Conservation (phyloP, 2,329 filamentous ascomycete species). For the Nemania sp. region DNA sequence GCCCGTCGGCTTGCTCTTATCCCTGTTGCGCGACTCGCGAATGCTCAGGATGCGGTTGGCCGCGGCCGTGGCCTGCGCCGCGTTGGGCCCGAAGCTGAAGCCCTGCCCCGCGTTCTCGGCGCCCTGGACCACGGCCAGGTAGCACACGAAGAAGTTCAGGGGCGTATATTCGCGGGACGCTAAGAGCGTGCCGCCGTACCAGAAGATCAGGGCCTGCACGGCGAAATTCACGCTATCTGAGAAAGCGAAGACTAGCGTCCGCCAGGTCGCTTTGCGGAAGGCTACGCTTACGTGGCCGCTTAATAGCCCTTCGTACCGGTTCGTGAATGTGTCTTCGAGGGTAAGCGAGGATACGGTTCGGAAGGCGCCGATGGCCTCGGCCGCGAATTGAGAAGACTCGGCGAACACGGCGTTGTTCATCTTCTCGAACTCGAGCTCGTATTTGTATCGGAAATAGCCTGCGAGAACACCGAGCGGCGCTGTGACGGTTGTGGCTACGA, state of each 20-base stretch:
- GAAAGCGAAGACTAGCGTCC: conserved; percentile 68
- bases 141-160: conserved; percentile 58
- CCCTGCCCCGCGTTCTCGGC: conserved; percentile 69
- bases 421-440: conserved; percentile 68
- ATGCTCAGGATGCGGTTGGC: conserved; percentile 62
- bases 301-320: conserved; percentile 64
- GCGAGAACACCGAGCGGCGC: conserved; percentile 53
- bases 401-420: conserved; percentile 70
- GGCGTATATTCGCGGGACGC: conserved; percentile 52
- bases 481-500: conserved; percentile 67
- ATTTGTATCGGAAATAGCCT: conserved; percentile 56
- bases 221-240: conserved; percentile 68
- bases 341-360: conserved; percentile 72
- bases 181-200: conserved; percentile 66
- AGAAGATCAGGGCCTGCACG: conserved; percentile 66
- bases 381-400: conserved; percentile 73
- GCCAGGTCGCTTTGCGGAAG: conserved; percentile 62
- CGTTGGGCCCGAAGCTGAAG: conserved; percentile 68
- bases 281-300: conserved; percentile 60
- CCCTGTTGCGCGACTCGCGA: conserved; percentile 48
- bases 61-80: conserved; percentile 60
- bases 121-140: conserved; percentile 69
- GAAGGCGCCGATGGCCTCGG: conserved; percentile 74
- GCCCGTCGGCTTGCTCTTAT: conserved; percentile 37
- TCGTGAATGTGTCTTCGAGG: conserved; percentile 66